phyloP scores from a whole-genome alignment of 768 basidiomycete species.

The Calvatia gigantea region DNA sequence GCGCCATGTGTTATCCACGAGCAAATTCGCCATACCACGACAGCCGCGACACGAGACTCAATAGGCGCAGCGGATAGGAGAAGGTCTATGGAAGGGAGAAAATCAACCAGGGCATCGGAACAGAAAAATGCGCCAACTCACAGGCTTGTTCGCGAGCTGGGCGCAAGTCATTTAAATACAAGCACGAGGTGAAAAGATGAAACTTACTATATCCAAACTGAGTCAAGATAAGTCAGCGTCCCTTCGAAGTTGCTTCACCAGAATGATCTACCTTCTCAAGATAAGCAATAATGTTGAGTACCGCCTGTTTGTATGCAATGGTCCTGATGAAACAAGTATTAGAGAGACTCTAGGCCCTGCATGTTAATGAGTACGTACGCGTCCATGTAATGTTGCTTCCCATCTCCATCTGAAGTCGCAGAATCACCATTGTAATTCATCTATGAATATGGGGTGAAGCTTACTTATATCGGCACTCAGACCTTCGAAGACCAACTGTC shows the following conservation, averaged over 20 bases:
- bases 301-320: slow-evolving; percentile 79
- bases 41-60: slow-evolving; percentile 65
- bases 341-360: background rate
- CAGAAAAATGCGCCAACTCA: slow-evolving; percentile 24
- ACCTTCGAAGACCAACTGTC: slow-evolving; percentile 69
- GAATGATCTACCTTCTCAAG: slow-evolving; percentile 50
- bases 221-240: background rate
- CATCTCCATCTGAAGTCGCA: slow-evolving; percentile 61
- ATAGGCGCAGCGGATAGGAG: slow-evolving; percentile 67
- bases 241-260: background rate
- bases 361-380: slow-evolving; percentile 38
- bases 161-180: background rate
- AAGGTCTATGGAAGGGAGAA: slow-evolving; percentile 38
- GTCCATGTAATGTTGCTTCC: slow-evolving; percentile 76
- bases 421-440: background rate
- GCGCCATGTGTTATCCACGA: background rate
- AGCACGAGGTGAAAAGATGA: background rate
- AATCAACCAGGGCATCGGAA: background rate
- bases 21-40: slow-evolving; percentile 55
- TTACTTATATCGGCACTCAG: slow-evolving; percentile 68
- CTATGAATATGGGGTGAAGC: slow-evolving; percentile 16
- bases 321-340: slow-evolving; percentile 34
- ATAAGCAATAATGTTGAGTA: slow-evolving; percentile 72
- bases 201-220: slow-evolving; percentile 70
- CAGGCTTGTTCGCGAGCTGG: slow-evolving; percentile 79